These are phyloP conservation scores for Ceratobasidium sp. DNA, from an alignment of 1,284 basidiomycete species.

Conservation along the genomic window DNA sequence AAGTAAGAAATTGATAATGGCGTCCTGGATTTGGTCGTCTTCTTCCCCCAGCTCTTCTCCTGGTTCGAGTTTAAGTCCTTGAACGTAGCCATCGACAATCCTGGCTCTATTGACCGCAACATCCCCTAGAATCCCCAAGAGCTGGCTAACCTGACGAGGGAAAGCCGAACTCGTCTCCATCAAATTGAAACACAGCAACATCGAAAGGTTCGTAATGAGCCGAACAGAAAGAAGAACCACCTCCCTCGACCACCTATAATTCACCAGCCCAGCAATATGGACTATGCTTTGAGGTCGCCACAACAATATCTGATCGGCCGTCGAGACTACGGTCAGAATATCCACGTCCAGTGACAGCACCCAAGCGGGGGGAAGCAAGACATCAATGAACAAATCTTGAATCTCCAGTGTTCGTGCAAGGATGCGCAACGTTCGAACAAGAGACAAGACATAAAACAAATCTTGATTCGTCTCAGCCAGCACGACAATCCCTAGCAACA, in stretches of 20 bases:
- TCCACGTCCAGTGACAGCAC: slow-evolving; percentile 62
- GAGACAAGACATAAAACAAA: slow-evolving; percentile 74
- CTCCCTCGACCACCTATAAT: slow-evolving; percentile 70
- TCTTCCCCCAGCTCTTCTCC: slow-evolving; percentile 55
- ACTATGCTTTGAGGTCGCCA: slow-evolving; percentile 78
- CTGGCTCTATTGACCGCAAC: slow-evolving; percentile 67
- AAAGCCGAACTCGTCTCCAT: slow-evolving; percentile 66
- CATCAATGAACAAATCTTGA: slow-evolving; percentile 88
- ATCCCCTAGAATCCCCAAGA: slow-evolving; percentile 52
- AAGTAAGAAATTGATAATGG: slow-evolving; percentile 85
- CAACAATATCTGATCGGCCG: slow-evolving; percentile 78
- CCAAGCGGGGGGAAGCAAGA: slow-evolving; percentile 67
- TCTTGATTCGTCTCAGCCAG: slow-evolving; percentile 48
- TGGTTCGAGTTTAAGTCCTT: slow-evolving; percentile 68
- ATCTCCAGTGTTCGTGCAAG: slow-evolving; percentile 81
- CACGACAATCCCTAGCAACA: slow-evolving; percentile 73
- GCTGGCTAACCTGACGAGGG: slow-evolving; percentile 47
- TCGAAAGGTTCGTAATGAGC: slow-evolving; percentile 70
- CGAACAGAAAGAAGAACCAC: slow-evolving; percentile 80
- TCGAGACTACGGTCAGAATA: slow-evolving; percentile 58
- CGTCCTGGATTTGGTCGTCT: slow-evolving; percentile 71
- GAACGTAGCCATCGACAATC: slow-evolving; percentile 80
- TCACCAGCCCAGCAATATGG: slow-evolving; percentile 81
- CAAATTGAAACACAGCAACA: slow-evolving; percentile 58
- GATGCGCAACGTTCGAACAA: slow-evolving; percentile 81